Conservation (phyloP, 352 stramenopile species). For the Globisporangium nunn region DNA sequence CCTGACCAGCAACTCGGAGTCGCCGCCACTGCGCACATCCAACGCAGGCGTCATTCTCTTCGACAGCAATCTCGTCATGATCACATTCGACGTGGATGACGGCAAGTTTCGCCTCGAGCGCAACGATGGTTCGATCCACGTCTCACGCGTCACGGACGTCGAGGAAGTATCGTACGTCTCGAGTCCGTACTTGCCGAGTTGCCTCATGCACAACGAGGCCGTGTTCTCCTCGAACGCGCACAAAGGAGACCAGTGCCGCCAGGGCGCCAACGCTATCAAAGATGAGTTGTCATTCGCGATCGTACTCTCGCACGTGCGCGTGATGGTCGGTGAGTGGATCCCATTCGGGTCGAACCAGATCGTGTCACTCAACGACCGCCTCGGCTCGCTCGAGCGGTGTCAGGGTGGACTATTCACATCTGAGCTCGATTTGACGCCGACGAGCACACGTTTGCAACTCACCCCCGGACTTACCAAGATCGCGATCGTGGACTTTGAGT, state of each 20-base stretch:
- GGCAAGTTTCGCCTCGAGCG: conserved; percentile 86
- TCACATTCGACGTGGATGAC: conserved; percentile 87
- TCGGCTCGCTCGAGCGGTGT: conserved; percentile 93
- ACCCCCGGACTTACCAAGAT: conserved; percentile 92
- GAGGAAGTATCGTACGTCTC: conserved; percentile 97
- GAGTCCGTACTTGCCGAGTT: conserved; percentile 94
- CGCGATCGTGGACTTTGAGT: conserved; percentile 96
- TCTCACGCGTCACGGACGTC: conserved; percentile 93
- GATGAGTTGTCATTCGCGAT: conserved; percentile 95
- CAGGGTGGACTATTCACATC: conserved; percentile 96
- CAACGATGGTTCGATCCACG: conserved; percentile 77
- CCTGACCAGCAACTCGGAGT: conserved; percentile 20
- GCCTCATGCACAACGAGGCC: conserved; percentile 89
- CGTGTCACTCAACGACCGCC: conserved; percentile 94
- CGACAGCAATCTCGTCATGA: conserved; percentile 87
- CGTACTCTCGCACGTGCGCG: conserved; percentile 93
- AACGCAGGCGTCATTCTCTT: conserved; percentile 89
- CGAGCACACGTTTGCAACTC: conserved; percentile 72
- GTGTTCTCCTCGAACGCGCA: conserved; percentile 94
- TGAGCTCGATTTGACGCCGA: conserved; percentile 84
- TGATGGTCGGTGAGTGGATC: conserved; percentile 98
- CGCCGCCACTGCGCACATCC: conserved; percentile 24
- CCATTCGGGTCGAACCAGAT: conserved; percentile 97
- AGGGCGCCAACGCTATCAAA: conserved; percentile 81
- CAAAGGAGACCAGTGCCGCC: conserved; percentile 78